These are phyloP conservation scores for Phoma sp. DNA, from an alignment of 2,329 filamentous ascomycete species.

Conservation along the genomic window DNA sequence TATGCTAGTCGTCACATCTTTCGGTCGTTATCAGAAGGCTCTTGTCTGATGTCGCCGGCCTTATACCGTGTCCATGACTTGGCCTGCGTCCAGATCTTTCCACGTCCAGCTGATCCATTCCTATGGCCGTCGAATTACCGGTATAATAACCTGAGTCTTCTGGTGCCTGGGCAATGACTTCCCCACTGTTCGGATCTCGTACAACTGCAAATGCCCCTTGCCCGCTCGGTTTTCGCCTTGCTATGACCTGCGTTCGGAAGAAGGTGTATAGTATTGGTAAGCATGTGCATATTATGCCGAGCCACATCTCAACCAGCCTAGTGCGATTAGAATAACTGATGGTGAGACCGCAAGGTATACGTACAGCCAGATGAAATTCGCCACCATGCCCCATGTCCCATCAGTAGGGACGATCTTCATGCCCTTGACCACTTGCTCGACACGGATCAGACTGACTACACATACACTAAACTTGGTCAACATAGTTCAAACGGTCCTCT, in stretches of 20 bases:
- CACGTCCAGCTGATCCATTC: constrained; percentile 2
- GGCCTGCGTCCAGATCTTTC: neutral
- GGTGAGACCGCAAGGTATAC: neutral
- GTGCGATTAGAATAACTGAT: neutral
- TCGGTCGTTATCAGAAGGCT: constrained; percentile 13
- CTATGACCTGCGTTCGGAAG: neutral
- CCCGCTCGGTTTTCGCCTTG: neutral
- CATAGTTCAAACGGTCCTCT: no score
- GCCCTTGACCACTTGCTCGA: constrained; percentile 13
- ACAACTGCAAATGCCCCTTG: constrained; percentile 1
- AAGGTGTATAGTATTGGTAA: constrained; percentile 22
- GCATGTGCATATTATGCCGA: constrained; percentile 26
- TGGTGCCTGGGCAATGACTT: neutral
- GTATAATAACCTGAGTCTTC: constrained; percentile 15
- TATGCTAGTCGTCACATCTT: constrained; percentile 14
- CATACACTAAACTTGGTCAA: constrained; percentile 19
- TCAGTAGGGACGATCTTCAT: constrained; percentile 18
- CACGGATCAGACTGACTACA: constrained; percentile 25
- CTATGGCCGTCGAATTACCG: neutral
- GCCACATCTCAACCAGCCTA: constrained; percentile 27
- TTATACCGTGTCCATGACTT: neutral
- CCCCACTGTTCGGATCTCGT: constrained; percentile 13
- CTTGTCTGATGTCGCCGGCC: constrained; percentile 15
- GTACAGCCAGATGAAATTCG: constrained; percentile 28
- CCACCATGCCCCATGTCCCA: constrained; percentile 24